Base-by-base conservation (phyloP, 352 stramenopile species). In the Phytophthora citrophthora region DNA sequence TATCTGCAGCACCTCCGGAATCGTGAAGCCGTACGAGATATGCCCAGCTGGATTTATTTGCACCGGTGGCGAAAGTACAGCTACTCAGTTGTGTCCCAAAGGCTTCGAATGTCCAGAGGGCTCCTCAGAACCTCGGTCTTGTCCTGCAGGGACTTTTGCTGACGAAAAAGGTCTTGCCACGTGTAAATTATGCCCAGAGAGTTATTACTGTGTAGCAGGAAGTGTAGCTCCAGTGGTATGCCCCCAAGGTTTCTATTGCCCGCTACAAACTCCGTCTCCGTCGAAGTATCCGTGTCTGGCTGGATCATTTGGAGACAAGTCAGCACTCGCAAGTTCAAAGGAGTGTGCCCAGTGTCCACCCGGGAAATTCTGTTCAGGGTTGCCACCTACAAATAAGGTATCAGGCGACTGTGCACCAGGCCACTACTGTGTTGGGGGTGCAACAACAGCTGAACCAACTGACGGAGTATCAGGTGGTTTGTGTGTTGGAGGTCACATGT, bases 361-460 rank as follows among this genome's bases (percentile, higher is more conserved):
- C n/a, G 93, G 91, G 0, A 79, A 79, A 9, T 98, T 91, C 57
- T 98, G 93, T 59, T 87, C 76, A 1, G 85, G 83, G 7, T 54
- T 79, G 2, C 29, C 67, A 20, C 82, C 77, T 12, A 94, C 83
- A 9, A 57, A 80, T 64, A 44, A 36, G 1, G 76, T 81, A 0
- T 92, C 83, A 23, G 88, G 81, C 2, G 53, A 58, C 1, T 97
- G 91, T 51, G 76, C 63, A 5, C 75, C 80, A 3, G 89, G 88
- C 5, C 73, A 86, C 50, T 95, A 83, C 49, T 98, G 94, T 47
- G 49, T 61, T 18, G 68, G 65, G 0, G 78, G 79, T 16, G 72
- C 87, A 15, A 36, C 50, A 9, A 77, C 62, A 11, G 51, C 75
- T 9, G 63, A 72, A 13, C 85, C 83, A 16, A 54, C 53, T 11